Base-by-base conservation (phyloP, 2,329 filamentous ascomycete genomes). In the Pyricularia grisea region DNA sequence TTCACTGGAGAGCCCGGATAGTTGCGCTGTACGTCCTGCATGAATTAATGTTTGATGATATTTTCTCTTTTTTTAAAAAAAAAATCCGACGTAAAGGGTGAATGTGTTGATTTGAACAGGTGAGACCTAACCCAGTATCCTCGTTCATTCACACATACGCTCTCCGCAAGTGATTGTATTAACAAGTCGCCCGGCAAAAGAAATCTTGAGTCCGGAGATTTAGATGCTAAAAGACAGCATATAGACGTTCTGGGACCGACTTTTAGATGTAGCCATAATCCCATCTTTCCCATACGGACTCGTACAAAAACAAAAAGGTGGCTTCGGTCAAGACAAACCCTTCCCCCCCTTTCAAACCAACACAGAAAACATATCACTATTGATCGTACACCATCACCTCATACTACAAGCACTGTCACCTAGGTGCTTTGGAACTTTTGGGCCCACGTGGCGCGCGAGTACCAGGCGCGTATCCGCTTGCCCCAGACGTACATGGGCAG, bases 401-500 rank as follows among this genome's bases (percentile, higher is more conserved):
- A 50, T 36, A 36, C 33, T n/a, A 20, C 36, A 50, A 6, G 17
- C 11, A 11, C 42, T 4, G 14, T 7, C 4, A 50, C 10, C 42
- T 71, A 68, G 42, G 71, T 67, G 50, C 71, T 73, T 6, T 30
- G 30, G 33, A 65, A 58, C 50, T 64, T 67, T 6, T 66, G 65
- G 9, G 65, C 31, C 65, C 65, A 66, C 30, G 65, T 86, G 31
- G 85, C 84, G 60, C 87, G 89, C 69, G 78, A 88, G 66, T 83
- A 84, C 60, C 78, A 85, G 65, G 86, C 87, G 0, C 77, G 79
- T 0, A 85, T 89, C 63, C 77, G 89, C 2, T 82, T 89, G 27
- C 76, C 89, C 2, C 87, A 89, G 70, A 87, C 88, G 76, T 87
- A 87, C 1, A 89, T 87, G 0, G 66, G 66, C 5, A 67, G 28